phyloP scores from a whole-genome alignment of 2,329 filamentous ascomycete species.

The Fusarium stilboides region DNA sequence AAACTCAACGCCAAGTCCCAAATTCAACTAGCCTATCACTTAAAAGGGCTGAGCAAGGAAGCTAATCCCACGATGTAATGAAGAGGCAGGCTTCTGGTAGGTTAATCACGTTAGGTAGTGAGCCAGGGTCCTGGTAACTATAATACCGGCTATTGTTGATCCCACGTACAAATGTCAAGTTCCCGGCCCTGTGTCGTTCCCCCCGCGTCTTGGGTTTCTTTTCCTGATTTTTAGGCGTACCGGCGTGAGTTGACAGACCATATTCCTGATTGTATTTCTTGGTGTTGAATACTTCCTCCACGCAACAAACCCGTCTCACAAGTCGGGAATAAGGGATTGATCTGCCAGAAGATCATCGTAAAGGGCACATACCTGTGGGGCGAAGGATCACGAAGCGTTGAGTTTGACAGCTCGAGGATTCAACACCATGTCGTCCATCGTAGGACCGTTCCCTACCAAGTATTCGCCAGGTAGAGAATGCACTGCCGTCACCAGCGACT shows the following conservation, averaged over 20 bases:
- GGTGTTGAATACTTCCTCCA: background rate
- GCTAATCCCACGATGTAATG: constrained; percentile 10
- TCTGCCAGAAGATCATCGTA: too few species aligned
- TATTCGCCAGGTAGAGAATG: constrained; percentile 25
- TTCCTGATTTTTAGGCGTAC: background rate
- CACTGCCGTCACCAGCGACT: constrained; percentile 28
- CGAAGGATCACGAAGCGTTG: background rate
- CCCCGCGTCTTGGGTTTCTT: background rate
- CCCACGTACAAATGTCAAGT: background rate
- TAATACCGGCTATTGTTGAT: background rate
- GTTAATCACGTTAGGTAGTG: background rate
- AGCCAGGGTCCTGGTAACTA: background rate
- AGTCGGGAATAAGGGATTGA: background rate
- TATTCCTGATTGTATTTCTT: background rate
- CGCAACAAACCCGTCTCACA: background rate
- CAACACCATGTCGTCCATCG: constrained; percentile 16
- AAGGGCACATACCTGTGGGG: background rate
- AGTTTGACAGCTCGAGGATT: background rate
- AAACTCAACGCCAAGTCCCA: background rate
- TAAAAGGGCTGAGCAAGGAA: constrained; percentile 20
- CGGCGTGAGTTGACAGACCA: background rate
- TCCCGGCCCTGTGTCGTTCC: background rate
- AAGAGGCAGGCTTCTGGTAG: background rate
- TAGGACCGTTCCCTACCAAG: constrained; percentile 39
- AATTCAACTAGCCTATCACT: background rate